Percentiles rank a stretch among this genome's conserved stretches.
Conservation (phyloP, 2,329 filamentous ascomycete genomes). For the Mollisia scopiformis region DNA sequence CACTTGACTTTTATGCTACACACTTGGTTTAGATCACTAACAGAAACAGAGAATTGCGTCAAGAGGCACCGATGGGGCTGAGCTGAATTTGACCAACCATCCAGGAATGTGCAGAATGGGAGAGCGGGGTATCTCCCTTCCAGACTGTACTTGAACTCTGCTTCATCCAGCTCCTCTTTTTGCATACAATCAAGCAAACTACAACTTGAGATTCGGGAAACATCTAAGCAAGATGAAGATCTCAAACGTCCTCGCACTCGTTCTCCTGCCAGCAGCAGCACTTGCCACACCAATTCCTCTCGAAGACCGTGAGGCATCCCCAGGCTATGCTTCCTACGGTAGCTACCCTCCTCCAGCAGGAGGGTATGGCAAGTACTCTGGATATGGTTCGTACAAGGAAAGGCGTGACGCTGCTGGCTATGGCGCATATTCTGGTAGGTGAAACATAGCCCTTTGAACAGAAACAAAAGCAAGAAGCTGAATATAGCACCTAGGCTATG, state of each 20-base stretch:
- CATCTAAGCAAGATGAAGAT: not conserved
- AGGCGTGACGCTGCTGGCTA: conserved; percentile 11
- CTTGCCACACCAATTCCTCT: conserved; percentile 1
- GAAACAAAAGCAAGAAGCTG: not conserved
- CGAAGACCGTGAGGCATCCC: not conserved
- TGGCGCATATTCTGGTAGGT: conserved; percentile 1
- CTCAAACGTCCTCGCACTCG: not conserved
- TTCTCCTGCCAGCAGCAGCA: not conserved
- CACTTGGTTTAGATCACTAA: not conserved
- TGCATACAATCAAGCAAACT: not conserved
- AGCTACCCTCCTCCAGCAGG: conserved; percentile 4
- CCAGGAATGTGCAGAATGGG: not conserved
- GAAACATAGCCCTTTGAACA: too few relatives aligned
- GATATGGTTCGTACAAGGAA: conserved; percentile 10
- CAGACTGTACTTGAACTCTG: not conserved
- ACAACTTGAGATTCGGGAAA: not conserved
- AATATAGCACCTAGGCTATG: conserved; percentile 5
- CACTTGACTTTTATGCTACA: not conserved
- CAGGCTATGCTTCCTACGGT: not conserved
- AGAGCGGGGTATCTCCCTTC: not conserved
- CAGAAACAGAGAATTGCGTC: not conserved
- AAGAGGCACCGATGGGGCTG: not conserved
- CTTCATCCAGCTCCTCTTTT: not conserved
- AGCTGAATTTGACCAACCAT: not conserved
- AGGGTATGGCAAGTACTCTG: conserved; percentile 14